phyloP scores from a whole-genome alignment of 345 rosid species.

The Kernera saxatilis region DNA sequence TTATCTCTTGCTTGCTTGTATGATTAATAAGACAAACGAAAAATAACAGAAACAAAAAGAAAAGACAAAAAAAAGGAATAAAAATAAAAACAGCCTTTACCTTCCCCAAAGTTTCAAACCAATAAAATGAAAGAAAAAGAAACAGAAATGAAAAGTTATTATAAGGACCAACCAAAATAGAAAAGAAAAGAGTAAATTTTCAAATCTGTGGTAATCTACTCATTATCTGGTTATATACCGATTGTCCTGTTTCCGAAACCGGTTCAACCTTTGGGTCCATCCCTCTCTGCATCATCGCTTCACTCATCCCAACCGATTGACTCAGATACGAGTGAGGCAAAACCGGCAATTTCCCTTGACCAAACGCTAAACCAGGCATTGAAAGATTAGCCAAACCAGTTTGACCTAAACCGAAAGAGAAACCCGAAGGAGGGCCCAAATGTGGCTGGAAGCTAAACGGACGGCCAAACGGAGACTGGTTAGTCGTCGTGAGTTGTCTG shows the following conservation, averaged over 20 bases:
- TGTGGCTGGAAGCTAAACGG: slow-evolving; percentile 65
- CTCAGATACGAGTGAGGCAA: slow-evolving; percentile 54
- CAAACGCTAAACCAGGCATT: slow-evolving; percentile 63
- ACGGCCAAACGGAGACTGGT: slow-evolving; percentile 39
- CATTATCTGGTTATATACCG: slow-evolving; percentile 73
- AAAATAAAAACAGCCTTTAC: slow-evolving; percentile 7
- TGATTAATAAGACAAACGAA: background rate
- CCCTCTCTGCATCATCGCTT: slow-evolving; percentile 64
- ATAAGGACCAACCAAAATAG: background rate
- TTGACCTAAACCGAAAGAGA: slow-evolving; percentile 65
- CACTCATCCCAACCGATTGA: slow-evolving; percentile 57
- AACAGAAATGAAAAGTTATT: background rate
- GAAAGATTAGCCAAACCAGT: slow-evolving; percentile 54
- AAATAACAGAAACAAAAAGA: background rate
- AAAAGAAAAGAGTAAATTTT: background rate
- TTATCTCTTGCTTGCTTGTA: background rate
- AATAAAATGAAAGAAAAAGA: slow-evolving; percentile 13
- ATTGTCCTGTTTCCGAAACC: slow-evolving; percentile 48
- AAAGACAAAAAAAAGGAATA: background rate
- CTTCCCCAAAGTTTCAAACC: slow-evolving; percentile 20
- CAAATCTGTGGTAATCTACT: slow-evolving; percentile 63
- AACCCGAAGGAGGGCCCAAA: slow-evolving; percentile 52
- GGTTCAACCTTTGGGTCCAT: slow-evolving; percentile 72
- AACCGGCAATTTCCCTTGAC: slow-evolving; percentile 54
- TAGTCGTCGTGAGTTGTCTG: slow-evolving; percentile 41